A percentile compares a stretch with the other conserved stretches of the same genome.
Evolutionary conservation across 2,329 filamentous ascomycete species (phyloP).

Genomic region (Trichoderma oligosporum): DNA sequence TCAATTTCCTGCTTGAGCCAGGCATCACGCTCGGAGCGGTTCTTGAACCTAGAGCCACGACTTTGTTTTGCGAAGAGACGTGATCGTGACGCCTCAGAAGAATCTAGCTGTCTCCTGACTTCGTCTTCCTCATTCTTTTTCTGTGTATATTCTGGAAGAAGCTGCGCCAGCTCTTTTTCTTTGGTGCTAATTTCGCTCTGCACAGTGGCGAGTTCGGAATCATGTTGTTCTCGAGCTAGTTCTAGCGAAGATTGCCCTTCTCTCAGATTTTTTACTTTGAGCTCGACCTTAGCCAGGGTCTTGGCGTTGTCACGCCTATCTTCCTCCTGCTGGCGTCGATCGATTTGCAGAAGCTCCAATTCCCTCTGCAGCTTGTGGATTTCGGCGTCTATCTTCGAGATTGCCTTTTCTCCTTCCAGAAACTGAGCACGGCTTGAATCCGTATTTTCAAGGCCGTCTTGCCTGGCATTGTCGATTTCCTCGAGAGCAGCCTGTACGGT

Average conservation of each 20-base stretch:
- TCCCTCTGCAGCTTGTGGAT: constrained; percentile 78
- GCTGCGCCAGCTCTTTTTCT: constrained; percentile 67
- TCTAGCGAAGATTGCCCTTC: constrained; percentile 78
- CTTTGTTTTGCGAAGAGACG: constrained; percentile 90
- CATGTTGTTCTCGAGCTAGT: constrained; percentile 66
- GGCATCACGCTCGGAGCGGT: constrained; percentile 80
- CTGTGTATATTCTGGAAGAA: constrained; percentile 74
- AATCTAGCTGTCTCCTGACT: constrained; percentile 67
- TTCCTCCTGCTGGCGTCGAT: constrained; percentile 82
- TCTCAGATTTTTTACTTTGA: constrained; percentile 76
- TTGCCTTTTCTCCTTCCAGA: constrained; percentile 71
- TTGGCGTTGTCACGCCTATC: constrained; percentile 82
- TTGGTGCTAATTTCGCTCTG: constrained; percentile 70
- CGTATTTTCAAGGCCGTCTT: constrained; percentile 77
- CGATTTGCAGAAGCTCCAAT: constrained; percentile 77
- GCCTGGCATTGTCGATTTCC: constrained; percentile 74
- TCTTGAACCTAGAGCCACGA: constrained; percentile 80
- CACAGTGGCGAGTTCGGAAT: constrained; percentile 67
- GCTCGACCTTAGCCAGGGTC: constrained; percentile 76
- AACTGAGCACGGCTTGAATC: constrained; percentile 77
- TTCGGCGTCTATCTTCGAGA: constrained; percentile 71
- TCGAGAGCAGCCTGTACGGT: constrained; percentile 74
- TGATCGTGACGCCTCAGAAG: constrained; percentile 69
- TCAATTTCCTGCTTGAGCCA: constrained; percentile 78
- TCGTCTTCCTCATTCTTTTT: constrained; percentile 70